These are phyloP conservation scores for Pleurotus tuber-regium DNA, from an alignment of 768 basidiomycete species.

Conservation along the genomic window DNA sequence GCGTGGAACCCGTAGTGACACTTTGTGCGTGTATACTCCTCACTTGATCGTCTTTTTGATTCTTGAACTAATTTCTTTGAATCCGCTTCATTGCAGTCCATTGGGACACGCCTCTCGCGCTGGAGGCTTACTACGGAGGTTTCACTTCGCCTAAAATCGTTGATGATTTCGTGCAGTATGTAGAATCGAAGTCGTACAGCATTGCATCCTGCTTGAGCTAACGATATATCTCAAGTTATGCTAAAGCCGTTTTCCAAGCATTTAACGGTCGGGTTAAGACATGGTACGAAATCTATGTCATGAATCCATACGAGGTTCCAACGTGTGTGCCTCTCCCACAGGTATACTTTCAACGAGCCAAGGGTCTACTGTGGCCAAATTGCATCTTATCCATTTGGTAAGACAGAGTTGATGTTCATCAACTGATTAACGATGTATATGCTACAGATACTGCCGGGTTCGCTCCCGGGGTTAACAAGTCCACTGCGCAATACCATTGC, in stretches of 20 bases:
- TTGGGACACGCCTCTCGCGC: slow-evolving; percentile 47
- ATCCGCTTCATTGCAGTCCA: slow-evolving; percentile 30
- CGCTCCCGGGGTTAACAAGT: slow-evolving; percentile 39
- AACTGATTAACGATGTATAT: background rate
- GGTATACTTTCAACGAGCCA: slow-evolving; percentile 55
- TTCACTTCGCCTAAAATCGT: slow-evolving; percentile 44
- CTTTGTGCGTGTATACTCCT: slow-evolving; percentile 32
- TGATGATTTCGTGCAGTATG: slow-evolving; percentile 46
- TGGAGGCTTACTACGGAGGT: slow-evolving; percentile 48
- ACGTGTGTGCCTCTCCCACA: no score
- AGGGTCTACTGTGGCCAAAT: slow-evolving; percentile 39
- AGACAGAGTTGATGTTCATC: slow-evolving; percentile 8
- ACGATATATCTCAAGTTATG: slow-evolving; percentile 33
- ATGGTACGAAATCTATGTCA: slow-evolving; percentile 29
- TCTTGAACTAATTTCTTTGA: no score
- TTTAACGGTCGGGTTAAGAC: slow-evolving; percentile 48
- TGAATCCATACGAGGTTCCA: no score
- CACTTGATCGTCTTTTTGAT: background rate
- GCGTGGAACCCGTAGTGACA: slow-evolving; percentile 46
- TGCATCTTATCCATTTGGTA: slow-evolving; percentile 41
- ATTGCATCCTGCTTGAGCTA: background rate
- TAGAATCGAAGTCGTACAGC: background rate
- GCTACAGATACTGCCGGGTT: slow-evolving; percentile 33
- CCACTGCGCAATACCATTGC: slow-evolving; percentile 44
- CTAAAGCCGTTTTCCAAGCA: slow-evolving; percentile 45